Percentiles rank a stretch among this genome's conserved stretches.
phyloP scores from a whole-genome alignment of 805 yeast species.

The Isabelozyma pseudorhagii region DNA sequence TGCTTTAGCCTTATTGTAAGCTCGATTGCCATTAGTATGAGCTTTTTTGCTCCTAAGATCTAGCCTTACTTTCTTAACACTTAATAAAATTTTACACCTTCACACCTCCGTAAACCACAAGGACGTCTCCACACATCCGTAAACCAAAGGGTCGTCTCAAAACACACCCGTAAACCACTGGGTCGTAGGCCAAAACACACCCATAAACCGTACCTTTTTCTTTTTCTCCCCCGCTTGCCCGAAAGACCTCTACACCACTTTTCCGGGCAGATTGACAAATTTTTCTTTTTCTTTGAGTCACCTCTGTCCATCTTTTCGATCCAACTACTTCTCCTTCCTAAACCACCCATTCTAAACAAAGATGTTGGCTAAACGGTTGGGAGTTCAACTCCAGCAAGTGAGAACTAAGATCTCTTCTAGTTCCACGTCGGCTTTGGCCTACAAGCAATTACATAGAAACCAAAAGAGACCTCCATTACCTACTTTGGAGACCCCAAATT shows the following conservation, averaged over 20 bases:
- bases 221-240: not conserved
- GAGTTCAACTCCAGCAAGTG: not conserved
- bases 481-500: slow-evolving; percentile 85
- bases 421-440: slow-evolving; percentile 92
- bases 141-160: too few relatives aligned
- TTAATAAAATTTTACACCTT: not conserved
- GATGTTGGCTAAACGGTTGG: not conserved
- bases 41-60: too few relatives aligned
- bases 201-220: not conserved
- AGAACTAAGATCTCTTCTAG: slow-evolving; percentile 39
- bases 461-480: slow-evolving; percentile 88
- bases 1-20: not conserved
- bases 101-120: not conserved
- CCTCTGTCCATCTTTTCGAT: not conserved
- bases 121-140: not conserved
- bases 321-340: too few relatives aligned
- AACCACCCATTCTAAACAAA: not conserved
- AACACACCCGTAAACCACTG: not conserved
- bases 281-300: not conserved
- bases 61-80: not conserved
- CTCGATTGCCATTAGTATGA: not conserved
- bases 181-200: not conserved
- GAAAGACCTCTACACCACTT: not conserved
- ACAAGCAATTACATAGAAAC: slow-evolving; percentile 86
- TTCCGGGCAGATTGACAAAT: not conserved